Evolutionary conservation across 139 green algal species (phyloP), one percentile per base, ranked within the genome.

Genomic region (Ettlia oleoabundans): DNA sequence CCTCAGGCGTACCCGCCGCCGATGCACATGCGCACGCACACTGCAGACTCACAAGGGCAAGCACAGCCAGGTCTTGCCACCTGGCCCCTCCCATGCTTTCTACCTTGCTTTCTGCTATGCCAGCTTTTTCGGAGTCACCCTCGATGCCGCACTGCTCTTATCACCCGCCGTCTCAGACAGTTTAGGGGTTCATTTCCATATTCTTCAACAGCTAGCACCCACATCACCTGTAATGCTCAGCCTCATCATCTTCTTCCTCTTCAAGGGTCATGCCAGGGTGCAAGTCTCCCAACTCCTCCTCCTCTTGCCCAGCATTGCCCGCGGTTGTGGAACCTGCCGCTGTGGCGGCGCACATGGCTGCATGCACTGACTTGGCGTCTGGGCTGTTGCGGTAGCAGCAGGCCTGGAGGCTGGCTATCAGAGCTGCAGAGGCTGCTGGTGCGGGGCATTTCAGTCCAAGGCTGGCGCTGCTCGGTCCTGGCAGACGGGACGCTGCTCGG

Each of bases 221-320:
- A n/a, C n/a, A n/a, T n/a, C n/a, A 47, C 72, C 47, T 52, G 33
- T 80, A 80, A 53, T 68, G 53, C 53, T 80, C 73, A 13, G 73
- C 73, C 53, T 80, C 73, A 24, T 80, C 73, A 0, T 69, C 53
- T 52, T 80, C 73, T 52, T 69, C 52, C 35, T 80, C 73, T 24
- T 21, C 35, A 19, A 80, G 38, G 0, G 73, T 69, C 73, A 80
- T 80, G 52, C 37, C 73, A 19, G 73, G 73, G 35, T 13, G 37
- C 22, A 69, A 10, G 37, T 80, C 73, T 0, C 73, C 73, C 53
- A 80, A 52, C 32, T 72, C 64, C 7, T 6, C 33, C 2, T 52
- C 73, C 10, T 30, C 28, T 10, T 78, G 40, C 28, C 32, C 65
- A 13, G 30, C 64, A 22, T 5, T 38, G 68, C 68, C 68, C 7